Conservation (phyloP, 805 yeast species). For the Kazachstania bromeliacearum region DNA sequence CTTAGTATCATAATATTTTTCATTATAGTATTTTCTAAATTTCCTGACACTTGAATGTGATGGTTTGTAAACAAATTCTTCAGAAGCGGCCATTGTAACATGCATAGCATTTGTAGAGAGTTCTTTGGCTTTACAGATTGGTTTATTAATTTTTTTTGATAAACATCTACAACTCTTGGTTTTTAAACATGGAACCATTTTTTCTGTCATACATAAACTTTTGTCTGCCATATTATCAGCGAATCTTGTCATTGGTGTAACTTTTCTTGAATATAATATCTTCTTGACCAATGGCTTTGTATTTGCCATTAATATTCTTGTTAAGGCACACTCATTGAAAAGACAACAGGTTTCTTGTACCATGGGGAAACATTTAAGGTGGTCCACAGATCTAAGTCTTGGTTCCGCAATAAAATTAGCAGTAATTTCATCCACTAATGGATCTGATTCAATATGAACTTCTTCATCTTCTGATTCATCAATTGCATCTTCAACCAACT, state of each 20-base stretch:
- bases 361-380: slow-evolving; percentile 40
- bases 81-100: slow-evolving; percentile 25
- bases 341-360: slow-evolving; percentile 34
- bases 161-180: slow-evolving; percentile 43
- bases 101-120: slow-evolving; percentile 31
- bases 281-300: slow-evolving; percentile 27
- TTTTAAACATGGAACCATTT: slow-evolving; percentile 48
- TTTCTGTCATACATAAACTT: slow-evolving; percentile 49
- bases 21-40: slow-evolving; percentile 42
- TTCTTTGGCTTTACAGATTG: slow-evolving; percentile 39
- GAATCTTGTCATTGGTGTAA: slow-evolving; percentile 37
- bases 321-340: slow-evolving; percentile 30
- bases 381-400: slow-evolving; percentile 30
- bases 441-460: neutral
- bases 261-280: slow-evolving; percentile 24
- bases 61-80: slow-evolving; percentile 37
- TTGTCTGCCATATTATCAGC: slow-evolving; percentile 48
- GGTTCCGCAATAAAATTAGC: neutral
- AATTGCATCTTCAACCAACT: neutral
- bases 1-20: slow-evolving; percentile 43
- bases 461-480: neutral
- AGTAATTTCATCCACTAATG: neutral
- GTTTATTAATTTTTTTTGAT: slow-evolving; percentile 41
- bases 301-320: slow-evolving; percentile 28
- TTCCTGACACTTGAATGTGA: slow-evolving; percentile 38